Evolutionary conservation across 2,329 filamentous ascomycete species (phyloP), one percentile per base, ranked within the genome.

Genomic region (Massarina eburnea): DNA sequence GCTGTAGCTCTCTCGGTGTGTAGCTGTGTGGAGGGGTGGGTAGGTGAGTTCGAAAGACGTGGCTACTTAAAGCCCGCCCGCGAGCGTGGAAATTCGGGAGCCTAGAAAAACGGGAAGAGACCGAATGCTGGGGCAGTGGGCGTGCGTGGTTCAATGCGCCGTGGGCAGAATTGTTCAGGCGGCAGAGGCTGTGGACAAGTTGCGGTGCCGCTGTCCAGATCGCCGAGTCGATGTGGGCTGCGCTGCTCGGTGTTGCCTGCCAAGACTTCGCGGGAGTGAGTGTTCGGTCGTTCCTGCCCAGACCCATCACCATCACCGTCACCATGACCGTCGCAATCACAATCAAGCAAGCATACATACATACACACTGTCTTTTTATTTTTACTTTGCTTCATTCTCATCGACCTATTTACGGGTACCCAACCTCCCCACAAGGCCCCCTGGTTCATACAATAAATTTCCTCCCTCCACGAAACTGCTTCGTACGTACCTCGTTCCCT

Each of bases 61-160:
- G 68, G 67, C 68, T 68, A 62, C 48, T 65, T 46, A 51, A 51
- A 67, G 67, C 67, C 67, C 64, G 66, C 65, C 64, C 48, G 45
- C 48, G 45, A 33, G 46, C 52, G 55, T n/a, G 55, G 56, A 48
- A n/a, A 24, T 37, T 27, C 32, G 5, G 30, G 26, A 26, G 41
- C 14, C 29, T 41, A n/a, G 26, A 17, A 26, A 32, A 19, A 36
- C 32, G n/a, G 18, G 12, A 8, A 10, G 24, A 37, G 21, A 38
- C 4, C 33, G 17, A 36, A 32, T n/a, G 4, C 12, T 12, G 5
- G 18, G 20, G 21, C 17, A 26, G 26, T 12, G 34, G 32, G 8
- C 4, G 22, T 24, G 18, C 3, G n/a, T 27, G 30, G 22, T n/a
- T n/a, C n/a, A 14, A 45, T 40, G 33, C n/a, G 43, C 22, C 37